These are phyloP conservation scores for Tinospora cordifolia DNA, from an alignment of 164 flowering plant genomes.

Conservation along the genomic window DNA sequence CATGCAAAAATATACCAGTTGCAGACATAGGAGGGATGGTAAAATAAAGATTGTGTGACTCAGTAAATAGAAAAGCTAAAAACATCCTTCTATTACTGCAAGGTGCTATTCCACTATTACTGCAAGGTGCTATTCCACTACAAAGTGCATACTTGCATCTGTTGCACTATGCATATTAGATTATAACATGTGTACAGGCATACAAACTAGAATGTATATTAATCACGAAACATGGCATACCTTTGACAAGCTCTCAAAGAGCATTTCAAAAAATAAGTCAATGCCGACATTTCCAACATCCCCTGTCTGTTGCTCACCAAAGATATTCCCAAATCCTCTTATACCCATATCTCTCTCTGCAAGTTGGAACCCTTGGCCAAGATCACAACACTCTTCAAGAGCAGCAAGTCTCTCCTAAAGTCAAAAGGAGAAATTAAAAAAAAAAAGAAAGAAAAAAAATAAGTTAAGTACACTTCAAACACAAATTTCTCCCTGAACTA, in stretches of 20 bases:
- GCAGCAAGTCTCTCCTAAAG: constrained; percentile 84
- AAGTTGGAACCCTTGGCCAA: constrained; percentile 97
- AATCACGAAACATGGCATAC: constrained; percentile 26
- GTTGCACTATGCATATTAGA: too few relatives aligned
- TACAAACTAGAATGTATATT: too few relatives aligned
- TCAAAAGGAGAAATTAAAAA: too few relatives aligned
- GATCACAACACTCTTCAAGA: constrained; percentile 86
- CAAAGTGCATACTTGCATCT: too few relatives aligned
- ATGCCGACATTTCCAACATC: constrained; percentile 97
- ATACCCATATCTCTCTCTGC: constrained; percentile 98
- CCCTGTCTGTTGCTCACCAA: constrained; percentile 98
- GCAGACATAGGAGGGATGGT: background rate
- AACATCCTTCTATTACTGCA: too few relatives aligned
- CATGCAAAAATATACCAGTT: background rate
- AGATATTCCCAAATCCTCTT: constrained; percentile 94
- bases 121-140: too few relatives aligned
- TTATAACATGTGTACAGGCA: too few relatives aligned
- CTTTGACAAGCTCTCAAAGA: constrained; percentile 95
- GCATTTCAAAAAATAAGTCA: constrained; percentile 98
- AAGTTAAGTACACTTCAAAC: background rate
- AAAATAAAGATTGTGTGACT: background rate
- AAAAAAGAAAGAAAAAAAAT: too few relatives aligned
- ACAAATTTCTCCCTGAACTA: background rate
- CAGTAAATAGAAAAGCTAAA: background rate
- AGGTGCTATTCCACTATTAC: too few relatives aligned